A percentile compares a stretch with the other conserved stretches of the same genome.
Conservation (phyloP, 2,329 filamentous ascomycete genomes). For the Westerdykella ornata region DNA sequence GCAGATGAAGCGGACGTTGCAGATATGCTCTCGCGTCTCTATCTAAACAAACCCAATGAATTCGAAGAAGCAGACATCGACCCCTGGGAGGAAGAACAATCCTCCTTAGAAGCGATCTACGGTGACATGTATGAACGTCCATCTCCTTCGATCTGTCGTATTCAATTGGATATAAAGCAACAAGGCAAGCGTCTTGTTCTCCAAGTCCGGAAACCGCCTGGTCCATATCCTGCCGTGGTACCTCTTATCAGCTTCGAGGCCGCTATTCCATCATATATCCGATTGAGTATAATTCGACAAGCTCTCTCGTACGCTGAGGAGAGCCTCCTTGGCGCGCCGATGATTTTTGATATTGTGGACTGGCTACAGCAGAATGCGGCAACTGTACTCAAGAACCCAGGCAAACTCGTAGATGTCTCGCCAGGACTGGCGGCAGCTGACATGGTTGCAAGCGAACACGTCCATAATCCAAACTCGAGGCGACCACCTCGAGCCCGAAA, state of each 20-base stretch:
- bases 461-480: conserved; percentile 8
- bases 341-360: conserved; percentile 84
- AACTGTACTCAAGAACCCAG: conserved; percentile 75
- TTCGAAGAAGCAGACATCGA: conserved; percentile 41
- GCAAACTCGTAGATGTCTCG: conserved; percentile 75
- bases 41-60: conserved; percentile 40
- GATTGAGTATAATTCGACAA: conserved; percentile 77
- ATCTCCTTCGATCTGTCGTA: conserved; percentile 60
- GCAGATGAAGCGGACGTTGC: conserved; percentile 24
- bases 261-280: conserved; percentile 81
- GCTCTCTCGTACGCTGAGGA: conserved; percentile 64
- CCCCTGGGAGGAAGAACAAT: conserved; percentile 79
- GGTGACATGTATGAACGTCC: conserved; percentile 54
- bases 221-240: conserved; percentile 62
- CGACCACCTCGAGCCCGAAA: conserved; percentile 29
- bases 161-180: conserved; percentile 54
- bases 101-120: conserved; percentile 78
- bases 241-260: conserved; percentile 62
- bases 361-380: conserved; percentile 86
- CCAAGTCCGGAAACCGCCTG: conserved; percentile 64
- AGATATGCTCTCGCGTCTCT: conserved; percentile 30
- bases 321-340: conserved; percentile 72
- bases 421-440: conserved; percentile 61
- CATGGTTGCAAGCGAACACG: conserved; percentile 29
- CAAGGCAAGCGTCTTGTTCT: conserved; percentile 44